Evolutionary conservation across 2,329 filamentous ascomycete species (phyloP).

Genomic region (Fusarium beomiforme): DNA sequence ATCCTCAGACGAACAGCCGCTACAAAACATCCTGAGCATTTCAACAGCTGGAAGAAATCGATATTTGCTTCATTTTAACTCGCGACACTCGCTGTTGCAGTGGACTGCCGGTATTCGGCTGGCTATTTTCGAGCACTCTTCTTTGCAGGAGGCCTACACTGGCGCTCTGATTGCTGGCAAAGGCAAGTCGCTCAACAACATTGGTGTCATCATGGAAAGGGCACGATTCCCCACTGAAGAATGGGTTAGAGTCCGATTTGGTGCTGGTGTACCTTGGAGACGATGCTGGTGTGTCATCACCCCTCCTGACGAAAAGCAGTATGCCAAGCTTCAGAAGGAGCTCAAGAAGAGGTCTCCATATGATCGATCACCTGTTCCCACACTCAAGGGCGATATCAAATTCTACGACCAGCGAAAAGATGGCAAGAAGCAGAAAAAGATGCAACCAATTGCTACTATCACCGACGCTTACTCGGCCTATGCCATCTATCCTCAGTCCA

Average conservation of each 20-base stretch:
- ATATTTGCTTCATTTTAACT: slow-evolving; percentile 96
- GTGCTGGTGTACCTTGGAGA: slow-evolving; percentile 94
- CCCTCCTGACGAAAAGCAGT: slow-evolving; percentile 93
- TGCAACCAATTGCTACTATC: slow-evolving; percentile 88
- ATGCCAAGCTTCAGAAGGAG: slow-evolving; percentile 83
- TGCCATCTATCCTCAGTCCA: slow-evolving; percentile 94
- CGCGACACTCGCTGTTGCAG: slow-evolving; percentile 89
- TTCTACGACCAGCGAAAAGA: slow-evolving; percentile 86
- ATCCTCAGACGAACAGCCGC: slow-evolving; percentile 76
- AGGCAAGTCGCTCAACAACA: slow-evolving; percentile 88
- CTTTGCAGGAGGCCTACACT: slow-evolving; percentile 95
- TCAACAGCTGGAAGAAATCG: slow-evolving; percentile 96
- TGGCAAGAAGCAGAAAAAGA: slow-evolving; percentile 90
- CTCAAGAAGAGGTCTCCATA: slow-evolving; percentile 85
- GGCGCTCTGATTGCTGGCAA: slow-evolving; percentile 95
- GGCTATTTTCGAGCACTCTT: slow-evolving; percentile 92
- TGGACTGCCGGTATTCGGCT: slow-evolving; percentile 96
- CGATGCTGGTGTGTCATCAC: slow-evolving; percentile 96
- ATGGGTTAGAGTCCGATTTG: slow-evolving; percentile 95
- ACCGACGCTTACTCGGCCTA: slow-evolving; percentile 92
- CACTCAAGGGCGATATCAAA: slow-evolving; percentile 88
- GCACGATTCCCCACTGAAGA: slow-evolving; percentile 82
- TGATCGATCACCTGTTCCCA: slow-evolving; percentile 72
- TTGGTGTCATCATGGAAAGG: slow-evolving; percentile 87
- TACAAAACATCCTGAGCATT: slow-evolving; percentile 95